These are phyloP conservation scores for Arthrocladium fulminans DNA, from an alignment of 2,329 filamentous ascomycete species.

Conservation along the genomic window DNA sequence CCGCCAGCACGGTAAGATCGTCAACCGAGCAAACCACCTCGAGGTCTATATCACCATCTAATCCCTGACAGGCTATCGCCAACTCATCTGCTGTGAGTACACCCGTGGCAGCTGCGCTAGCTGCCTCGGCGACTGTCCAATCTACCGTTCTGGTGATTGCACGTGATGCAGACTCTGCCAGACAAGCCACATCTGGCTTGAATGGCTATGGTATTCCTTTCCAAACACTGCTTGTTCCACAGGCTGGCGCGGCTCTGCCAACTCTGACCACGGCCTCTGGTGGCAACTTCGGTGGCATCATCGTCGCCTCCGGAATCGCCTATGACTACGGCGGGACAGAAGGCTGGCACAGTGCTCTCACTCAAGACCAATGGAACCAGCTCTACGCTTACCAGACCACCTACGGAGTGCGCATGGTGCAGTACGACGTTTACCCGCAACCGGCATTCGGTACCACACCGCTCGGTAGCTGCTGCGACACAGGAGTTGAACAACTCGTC, in stretches of 20 bases:
- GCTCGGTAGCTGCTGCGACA: constrained; percentile 40
- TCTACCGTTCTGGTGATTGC: constrained; percentile 49
- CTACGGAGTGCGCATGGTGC: constrained; percentile 54
- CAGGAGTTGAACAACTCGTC: constrained; percentile 43
- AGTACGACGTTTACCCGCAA: constrained; percentile 49
- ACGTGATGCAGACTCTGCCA: constrained; percentile 41
- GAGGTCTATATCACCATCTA: not conserved
- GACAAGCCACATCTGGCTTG: constrained; percentile 45
- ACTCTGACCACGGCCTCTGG: constrained; percentile 40
- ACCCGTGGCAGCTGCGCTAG: no score
- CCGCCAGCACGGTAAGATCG: not conserved
- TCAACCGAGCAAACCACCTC: not conserved
- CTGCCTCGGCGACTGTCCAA: no score
- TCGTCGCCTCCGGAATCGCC: constrained; percentile 46
- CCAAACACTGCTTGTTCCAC: constrained; percentile 47
- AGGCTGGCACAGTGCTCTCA: constrained; percentile 46
- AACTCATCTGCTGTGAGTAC: constrained; percentile 19
- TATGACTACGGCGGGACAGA: constrained; percentile 41
- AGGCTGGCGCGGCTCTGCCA: constrained; percentile 44
- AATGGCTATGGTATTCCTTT: constrained; percentile 55
- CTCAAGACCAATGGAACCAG: constrained; percentile 46
- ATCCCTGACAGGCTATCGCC: constrained; percentile 9
- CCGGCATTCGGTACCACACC: constrained; percentile 40
- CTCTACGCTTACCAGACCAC: constrained; percentile 50
- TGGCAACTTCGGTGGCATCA: constrained; percentile 53